phyloP scores from a whole-genome alignment of 1,284 basidiomycete species.

The Wallemia ichthyophaga region DNA sequence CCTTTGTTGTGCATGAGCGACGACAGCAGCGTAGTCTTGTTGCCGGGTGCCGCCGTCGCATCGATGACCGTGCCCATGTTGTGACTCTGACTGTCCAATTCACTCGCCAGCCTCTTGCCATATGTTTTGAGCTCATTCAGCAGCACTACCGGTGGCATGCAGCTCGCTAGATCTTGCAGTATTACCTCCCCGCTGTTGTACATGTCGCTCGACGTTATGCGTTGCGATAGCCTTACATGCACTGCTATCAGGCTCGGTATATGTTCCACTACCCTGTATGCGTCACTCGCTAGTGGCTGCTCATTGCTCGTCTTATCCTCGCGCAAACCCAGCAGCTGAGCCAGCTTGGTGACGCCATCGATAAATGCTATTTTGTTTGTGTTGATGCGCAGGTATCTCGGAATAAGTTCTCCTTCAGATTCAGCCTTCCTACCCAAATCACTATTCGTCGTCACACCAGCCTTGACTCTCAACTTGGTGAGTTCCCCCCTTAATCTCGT shows the following conservation, averaged over 20 bases:
- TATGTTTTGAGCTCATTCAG: conserved; percentile 4
- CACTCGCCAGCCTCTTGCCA: not conserved
- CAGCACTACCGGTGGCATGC: conserved; percentile 68
- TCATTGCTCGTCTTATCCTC: too few species aligned
- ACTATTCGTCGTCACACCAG: conserved; percentile 30
- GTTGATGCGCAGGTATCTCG: conserved; percentile 62
- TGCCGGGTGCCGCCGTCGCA: conserved; percentile 86
- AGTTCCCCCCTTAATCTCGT: conserved; percentile 63
- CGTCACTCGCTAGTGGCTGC: too few species aligned
- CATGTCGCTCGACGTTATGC: conserved; percentile 28
- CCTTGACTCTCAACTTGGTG: conserved; percentile 49
- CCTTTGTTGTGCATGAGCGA: conserved; percentile 54
- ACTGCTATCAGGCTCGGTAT: conserved; percentile 53
- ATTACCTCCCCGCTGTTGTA: conserved; percentile 55
- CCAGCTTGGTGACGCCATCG: conserved; percentile 21
- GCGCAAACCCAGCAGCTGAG: conserved; percentile 9
- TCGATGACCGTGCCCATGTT: conserved; percentile 37
- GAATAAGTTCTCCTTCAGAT: conserved; percentile 27
- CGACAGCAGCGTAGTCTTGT: conserved; percentile 83
- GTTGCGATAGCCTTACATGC: conserved; percentile 23
- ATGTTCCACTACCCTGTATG: conserved; percentile 42
- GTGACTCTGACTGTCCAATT: conserved; percentile 12
- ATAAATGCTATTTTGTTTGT: conserved; percentile 32
- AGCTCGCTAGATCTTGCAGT: conserved; percentile 89
- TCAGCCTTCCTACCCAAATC: conserved; percentile 24